Evolutionary conservation across 2,329 filamentous ascomycete genomes (phyloP), one percentile per base, ranked within the genome.

Genomic region (Hypoxylon sp.): DNA sequence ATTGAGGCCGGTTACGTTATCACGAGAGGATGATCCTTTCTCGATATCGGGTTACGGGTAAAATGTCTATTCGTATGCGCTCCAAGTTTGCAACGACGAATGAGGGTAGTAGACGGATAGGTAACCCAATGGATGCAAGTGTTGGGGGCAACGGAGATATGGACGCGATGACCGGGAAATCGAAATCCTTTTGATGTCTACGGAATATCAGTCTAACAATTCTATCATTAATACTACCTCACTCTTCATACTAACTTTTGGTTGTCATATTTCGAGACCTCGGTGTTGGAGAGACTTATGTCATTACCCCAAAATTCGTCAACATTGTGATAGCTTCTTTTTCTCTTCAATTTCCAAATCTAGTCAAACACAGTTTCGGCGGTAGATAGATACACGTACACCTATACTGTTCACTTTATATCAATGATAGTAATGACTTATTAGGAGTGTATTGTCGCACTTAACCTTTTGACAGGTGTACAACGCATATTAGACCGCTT

Each of bases 11-110:
- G 20, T 46, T 44, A 54, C 53, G 44, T 41, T 59, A 34, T 59
- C 61, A 59, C 15, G 56, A 56, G 61, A 64, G 24, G 37, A 48
- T 64, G 55, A 52, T 13, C 41, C 52, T 37, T 43, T n/a, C 53
- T 48, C 47, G 49, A 15, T 15, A 11, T 50, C 50, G 53, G 37
- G 17, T 53, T 48, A 19, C 34, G 20, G 43, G n/a, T 52, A 34
- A 20, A 43, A 17, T 24, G 37, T 41, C 37, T 2, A 10, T 19
- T 41, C 37, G 37, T 7, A 41, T 41, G 37, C n/a, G 37, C 32
- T 34, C 32, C 4, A 41, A 41, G 37, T 17, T 6, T 41, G 37
- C n/a, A 19, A 17, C 4, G 37, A 6, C 15, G 37, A 34, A 34
- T 41, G 19, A 10, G n/a, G n/a, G n/a, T 41, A 19, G n/a, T 41